Conservation (phyloP, 2,329 filamentous ascomycete genomes). For the Fusarium austroafricanum region DNA sequence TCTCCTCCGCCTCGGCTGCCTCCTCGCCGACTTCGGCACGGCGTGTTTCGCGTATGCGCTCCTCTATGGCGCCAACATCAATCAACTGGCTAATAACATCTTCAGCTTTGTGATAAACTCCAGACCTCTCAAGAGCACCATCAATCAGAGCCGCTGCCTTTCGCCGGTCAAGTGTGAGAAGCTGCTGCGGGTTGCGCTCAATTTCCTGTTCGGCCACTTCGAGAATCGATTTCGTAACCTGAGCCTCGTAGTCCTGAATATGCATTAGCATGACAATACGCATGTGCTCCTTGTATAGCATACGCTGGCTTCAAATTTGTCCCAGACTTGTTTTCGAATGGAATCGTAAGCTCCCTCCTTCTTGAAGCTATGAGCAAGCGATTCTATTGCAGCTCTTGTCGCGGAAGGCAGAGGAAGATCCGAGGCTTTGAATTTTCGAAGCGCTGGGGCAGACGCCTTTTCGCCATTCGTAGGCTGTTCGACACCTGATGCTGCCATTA, state of each 20-base stretch:
- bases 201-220: slow-evolving; percentile 79
- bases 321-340: slow-evolving; percentile 81
- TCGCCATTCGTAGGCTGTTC: slow-evolving; percentile 39
- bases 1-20: slow-evolving; percentile 72
- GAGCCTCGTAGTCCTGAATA: slow-evolving; percentile 73
- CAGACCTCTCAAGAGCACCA: slow-evolving; percentile 80
- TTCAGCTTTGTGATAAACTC: slow-evolving; percentile 79
- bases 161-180: slow-evolving; percentile 78
- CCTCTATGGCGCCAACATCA: slow-evolving; percentile 74
- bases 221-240: slow-evolving; percentile 74
- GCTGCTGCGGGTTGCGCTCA: slow-evolving; percentile 76
- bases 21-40: slow-evolving; percentile 76
- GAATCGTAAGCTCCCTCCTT: slow-evolving; percentile 87
- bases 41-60: slow-evolving; percentile 75
- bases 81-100: slow-evolving; percentile 75
- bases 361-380: slow-evolving; percentile 82
- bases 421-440: slow-evolving; percentile 74
- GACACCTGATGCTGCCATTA: slow-evolving; percentile 41
- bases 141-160: slow-evolving; percentile 82
- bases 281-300: neutral
- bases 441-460: slow-evolving; percentile 16
- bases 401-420: slow-evolving; percentile 79
- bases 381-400: slow-evolving; percentile 79
- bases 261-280: slow-evolving; percentile 38
- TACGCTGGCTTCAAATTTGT: slow-evolving; percentile 78